These are phyloP conservation scores for Dittrichia graveolens DNA, from an alignment of 129 eudicot genomes.

Conservation along the genomic window DNA sequence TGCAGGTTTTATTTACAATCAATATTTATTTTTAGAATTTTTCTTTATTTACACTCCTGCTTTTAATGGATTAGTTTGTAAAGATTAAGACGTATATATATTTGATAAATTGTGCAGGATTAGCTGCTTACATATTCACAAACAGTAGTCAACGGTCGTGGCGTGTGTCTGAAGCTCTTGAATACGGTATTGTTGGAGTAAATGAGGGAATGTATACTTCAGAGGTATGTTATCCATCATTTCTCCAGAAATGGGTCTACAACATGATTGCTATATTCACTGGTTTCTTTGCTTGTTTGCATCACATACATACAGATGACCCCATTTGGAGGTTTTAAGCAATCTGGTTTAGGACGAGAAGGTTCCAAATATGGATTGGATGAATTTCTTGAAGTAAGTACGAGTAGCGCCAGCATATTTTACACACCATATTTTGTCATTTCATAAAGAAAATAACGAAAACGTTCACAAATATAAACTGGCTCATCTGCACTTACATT, in stretches of 20 bases:
- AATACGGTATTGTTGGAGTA: constrained; percentile 90
- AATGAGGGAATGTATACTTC: constrained; percentile 89
- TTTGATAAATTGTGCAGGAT: constrained; percentile 49
- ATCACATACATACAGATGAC: constrained; percentile 59
- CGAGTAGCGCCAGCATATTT: no score
- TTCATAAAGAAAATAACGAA: neutral
- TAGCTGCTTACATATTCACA: constrained; percentile 88
- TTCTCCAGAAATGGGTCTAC: neutral
- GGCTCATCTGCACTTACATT: no score
- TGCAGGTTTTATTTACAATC: constrained; percentile 61
- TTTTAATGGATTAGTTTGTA: neutral
- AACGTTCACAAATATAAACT: no score
- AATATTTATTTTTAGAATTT: neutral
- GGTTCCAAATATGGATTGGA: constrained; percentile 94
- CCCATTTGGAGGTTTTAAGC: constrained; percentile 94
- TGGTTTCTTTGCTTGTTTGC: constrained; percentile 5
- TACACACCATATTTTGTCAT: neutral
- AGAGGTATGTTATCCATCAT: constrained; percentile 51
- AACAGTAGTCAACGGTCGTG: constrained; percentile 61
- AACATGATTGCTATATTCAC: constrained; percentile 7
- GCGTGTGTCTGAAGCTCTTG: constrained; percentile 98
- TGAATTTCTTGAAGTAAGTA: constrained; percentile 80
- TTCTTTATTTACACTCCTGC: neutral
- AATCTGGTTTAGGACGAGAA: constrained; percentile 96
- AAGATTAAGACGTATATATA: neutral